Percentiles rank a stretch among this genome's conserved stretches.
Evolutionary conservation across 768 basidiomycete species (phyloP).

Genomic region (Ramaria rubella): DNA sequence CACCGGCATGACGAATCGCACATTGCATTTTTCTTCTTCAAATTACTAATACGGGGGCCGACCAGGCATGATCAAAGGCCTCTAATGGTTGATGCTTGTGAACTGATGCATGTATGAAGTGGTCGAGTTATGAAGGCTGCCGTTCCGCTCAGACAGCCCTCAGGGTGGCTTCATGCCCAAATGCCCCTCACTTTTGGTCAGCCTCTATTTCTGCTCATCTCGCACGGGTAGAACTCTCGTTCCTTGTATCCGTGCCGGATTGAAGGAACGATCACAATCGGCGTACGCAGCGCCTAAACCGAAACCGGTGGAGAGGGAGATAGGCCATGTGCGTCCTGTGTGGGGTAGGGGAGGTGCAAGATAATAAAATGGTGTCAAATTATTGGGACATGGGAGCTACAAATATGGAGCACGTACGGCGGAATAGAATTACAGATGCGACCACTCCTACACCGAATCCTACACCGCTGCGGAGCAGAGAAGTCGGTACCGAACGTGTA

Average conservation of each 20-base stretch:
- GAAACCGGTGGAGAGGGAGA: constrained; percentile 80
- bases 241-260: constrained; percentile 82
- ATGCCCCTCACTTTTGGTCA: not conserved
- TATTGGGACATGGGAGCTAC: not conserved
- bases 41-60: not conserved
- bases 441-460: constrained; percentile 87
- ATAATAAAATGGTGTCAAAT: not conserved
- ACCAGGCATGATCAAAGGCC: not conserved
- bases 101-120: not conserved
- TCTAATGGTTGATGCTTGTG: not conserved
- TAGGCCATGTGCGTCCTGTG: constrained; percentile 87
- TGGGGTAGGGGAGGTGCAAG: constrained; percentile 6
- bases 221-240: constrained; percentile 56
- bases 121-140: not conserved
- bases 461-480: constrained; percentile 52
- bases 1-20: not conserved
- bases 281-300: constrained; percentile 83
- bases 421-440: constrained; percentile 85
- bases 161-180: not conserved
- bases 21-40: not conserved
- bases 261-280: constrained; percentile 91
- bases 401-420: constrained; percentile 50
- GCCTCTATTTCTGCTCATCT: constrained; percentile 8
- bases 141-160: not conserved
- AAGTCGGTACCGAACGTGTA: constrained; percentile 12